Percentiles rank a stretch among this genome's conserved stretches.
phyloP scores from a whole-genome alignment of 441 rosid species.

The Mallotus japonicus region DNA sequence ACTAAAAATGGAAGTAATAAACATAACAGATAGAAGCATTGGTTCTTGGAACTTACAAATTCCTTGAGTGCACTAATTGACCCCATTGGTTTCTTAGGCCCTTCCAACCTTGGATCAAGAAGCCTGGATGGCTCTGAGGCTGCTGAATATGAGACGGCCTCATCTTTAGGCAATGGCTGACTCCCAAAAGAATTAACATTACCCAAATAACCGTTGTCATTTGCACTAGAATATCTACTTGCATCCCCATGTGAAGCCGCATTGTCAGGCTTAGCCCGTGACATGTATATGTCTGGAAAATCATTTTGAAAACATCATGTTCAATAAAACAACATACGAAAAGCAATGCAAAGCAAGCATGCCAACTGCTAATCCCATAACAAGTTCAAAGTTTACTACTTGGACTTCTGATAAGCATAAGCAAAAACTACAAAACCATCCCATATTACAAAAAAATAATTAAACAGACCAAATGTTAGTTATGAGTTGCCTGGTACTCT shows the following conservation, averaged over 20 bases:
- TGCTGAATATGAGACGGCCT: conserved; percentile 44
- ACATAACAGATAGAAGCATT: background rate
- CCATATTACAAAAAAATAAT: background rate
- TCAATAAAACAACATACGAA: conserved; percentile 12
- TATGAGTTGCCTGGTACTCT: conserved; percentile 2
- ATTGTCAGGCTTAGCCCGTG: conserved; percentile 51
- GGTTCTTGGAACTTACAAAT: conserved; percentile 55
- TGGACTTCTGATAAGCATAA: background rate
- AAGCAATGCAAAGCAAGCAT: conserved; percentile 8
- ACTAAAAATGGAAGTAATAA: background rate
- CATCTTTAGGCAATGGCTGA: conserved; percentile 59
- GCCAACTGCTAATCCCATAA: conserved; percentile 6
- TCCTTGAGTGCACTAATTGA: conserved; percentile 82
- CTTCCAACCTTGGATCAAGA: conserved; percentile 71
- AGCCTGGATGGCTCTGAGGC: conserved; percentile 58
- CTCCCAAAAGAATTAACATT: conserved; percentile 46
- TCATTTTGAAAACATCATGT: conserved; percentile 1
- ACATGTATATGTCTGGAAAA: conserved; percentile 62
- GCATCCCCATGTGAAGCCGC: conserved; percentile 59
- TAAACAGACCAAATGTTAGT: background rate
- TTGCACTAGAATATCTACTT: conserved; percentile 45
- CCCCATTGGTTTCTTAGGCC: conserved; percentile 52
- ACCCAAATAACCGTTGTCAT: conserved; percentile 56
- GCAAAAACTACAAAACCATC: background rate
- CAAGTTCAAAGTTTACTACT: background rate